Percentiles rank a stretch among this genome's conserved stretches.
These are phyloP conservation scores for Mycena venus DNA, from an alignment of 768 basidiomycete genomes.

Conservation along the genomic window DNA sequence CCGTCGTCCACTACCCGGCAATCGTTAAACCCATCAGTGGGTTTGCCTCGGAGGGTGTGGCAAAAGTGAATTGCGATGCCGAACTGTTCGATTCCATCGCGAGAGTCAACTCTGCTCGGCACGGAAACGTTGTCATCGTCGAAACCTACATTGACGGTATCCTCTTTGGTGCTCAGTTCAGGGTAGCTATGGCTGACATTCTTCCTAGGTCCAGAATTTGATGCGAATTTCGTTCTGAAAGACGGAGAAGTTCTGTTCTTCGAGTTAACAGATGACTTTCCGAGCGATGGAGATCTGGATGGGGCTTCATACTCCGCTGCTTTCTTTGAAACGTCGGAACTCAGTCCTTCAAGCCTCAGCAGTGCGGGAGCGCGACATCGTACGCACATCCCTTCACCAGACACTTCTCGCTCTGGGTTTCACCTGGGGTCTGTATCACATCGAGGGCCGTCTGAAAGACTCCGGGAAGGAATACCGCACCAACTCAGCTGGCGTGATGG, in stretches of 20 bases:
- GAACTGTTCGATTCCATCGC: slow-evolving; percentile 6
- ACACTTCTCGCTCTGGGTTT: slow-evolving; percentile 12
- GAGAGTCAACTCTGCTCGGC: slow-evolving; percentile 4
- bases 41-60: slow-evolving; percentile 17
- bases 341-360: slow-evolving; percentile 14
- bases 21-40: slow-evolving; percentile 18
- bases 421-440: slow-evolving; percentile 21
- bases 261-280: slow-evolving; percentile 17
- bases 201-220: slow-evolving; percentile 22
- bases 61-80: not conserved
- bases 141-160: slow-evolving; percentile 22
- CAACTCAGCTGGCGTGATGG: not conserved
- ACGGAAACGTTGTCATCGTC: slow-evolving; percentile 12
- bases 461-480: slow-evolving; percentile 15
- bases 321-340: slow-evolving; percentile 22
- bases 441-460: slow-evolving; percentile 22
- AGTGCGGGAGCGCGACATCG: slow-evolving; percentile 1
- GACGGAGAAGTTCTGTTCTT: slow-evolving; percentile 14
- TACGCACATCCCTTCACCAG: slow-evolving; percentile 1
- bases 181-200: no score
- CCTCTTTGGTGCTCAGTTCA: no score
- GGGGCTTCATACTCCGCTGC: not conserved
- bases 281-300: not conserved
- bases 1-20: slow-evolving; percentile 5
- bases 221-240: slow-evolving; percentile 14